Conservation (phyloP, 2,329 filamentous ascomycete species). For the Exophiala viscosa region DNA sequence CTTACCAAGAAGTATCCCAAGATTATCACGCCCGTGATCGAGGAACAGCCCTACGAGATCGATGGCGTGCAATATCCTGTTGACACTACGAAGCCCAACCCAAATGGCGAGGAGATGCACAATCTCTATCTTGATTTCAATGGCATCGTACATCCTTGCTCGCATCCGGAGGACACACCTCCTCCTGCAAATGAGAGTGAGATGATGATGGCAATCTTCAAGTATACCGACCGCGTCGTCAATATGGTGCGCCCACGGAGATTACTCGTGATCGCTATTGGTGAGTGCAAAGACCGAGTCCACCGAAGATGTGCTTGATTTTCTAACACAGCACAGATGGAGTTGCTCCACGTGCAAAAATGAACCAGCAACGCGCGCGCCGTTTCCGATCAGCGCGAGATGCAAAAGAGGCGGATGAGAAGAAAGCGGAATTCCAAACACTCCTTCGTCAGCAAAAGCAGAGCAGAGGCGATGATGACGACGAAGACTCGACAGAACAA, state of each 20-base stretch:
- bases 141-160: constrained; percentile 97
- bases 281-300: constrained; percentile 48
- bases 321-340: constrained; percentile 60
- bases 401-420: constrained; percentile 86
- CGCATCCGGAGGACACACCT: constrained; percentile 89
- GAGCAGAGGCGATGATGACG: constrained; percentile 61
- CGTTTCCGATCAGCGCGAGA: constrained; percentile 93
- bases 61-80: constrained; percentile 82
- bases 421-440: constrained; percentile 83
- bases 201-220: constrained; percentile 99
- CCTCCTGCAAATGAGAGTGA: constrained; percentile 92
- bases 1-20: constrained; percentile 96
- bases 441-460: constrained; percentile 67
- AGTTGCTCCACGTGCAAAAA: constrained; percentile 95
- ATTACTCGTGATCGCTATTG: constrained; percentile 93
- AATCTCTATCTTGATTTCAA: constrained; percentile 99
- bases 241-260: constrained; percentile 98
- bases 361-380: constrained; percentile 97
- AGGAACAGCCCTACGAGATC: constrained; percentile 76
- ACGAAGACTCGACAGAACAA: constrained; percentile 53
- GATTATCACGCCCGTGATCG: constrained; percentile 86
- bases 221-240: constrained; percentile 96
- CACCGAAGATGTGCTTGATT: neutral
- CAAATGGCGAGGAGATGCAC: constrained; percentile 96
- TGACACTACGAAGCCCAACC: constrained; percentile 79